Base-by-base conservation (phyloP, 2,329 filamentous ascomycete genomes). In the Paramyrothecium sp. region DNA sequence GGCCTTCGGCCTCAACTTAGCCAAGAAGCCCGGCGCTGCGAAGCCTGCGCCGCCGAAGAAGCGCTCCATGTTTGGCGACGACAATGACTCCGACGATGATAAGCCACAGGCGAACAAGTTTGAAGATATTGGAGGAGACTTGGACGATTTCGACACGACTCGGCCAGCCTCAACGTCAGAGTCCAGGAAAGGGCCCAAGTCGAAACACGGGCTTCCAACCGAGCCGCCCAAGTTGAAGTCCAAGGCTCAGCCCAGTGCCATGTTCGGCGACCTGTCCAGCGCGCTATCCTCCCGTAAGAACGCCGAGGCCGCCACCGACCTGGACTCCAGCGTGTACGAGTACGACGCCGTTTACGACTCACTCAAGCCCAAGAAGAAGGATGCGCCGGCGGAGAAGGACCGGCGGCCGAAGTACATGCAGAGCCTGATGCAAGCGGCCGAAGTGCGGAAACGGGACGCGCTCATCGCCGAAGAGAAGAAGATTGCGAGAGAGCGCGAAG, bases 291-390 rank as follows among this genome's bases (percentile, higher is more conserved):
- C 89, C 23, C 83, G 84, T 54, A 86, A 83, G 64, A 81, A 89
- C 63, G 83, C 85, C 41, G 79, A 87, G 61, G 84, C 85, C 17
- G 90, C 89, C 2, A 79, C 86, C 60, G 81, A 85, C 58, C 69
- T 89, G 10, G 91, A 95, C 66, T 78, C 89, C 2, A 88, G 85
- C 52, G 87, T 95, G 63, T 95, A 93, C 78, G 91, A 95, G 74
- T 96, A 95, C 75, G 91, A 96, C 70, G 83, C 83, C 2, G 89
- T 91, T 21, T 93, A 92, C 75, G 90, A 94, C 65, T 89, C 88
- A 1, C 79, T 94, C 46, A 89, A 91, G 62, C 83, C 85, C 17
- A 81, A 86, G 58, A 84, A 87, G 59, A 82, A 85, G 63, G 81
- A 82, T 58, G 78, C 77, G 4, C 80, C 80, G 7, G 77, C 78